phyloP scores from a whole-genome alignment of 768 basidiomycete species.

The Psilocybe cyanescens region DNA sequence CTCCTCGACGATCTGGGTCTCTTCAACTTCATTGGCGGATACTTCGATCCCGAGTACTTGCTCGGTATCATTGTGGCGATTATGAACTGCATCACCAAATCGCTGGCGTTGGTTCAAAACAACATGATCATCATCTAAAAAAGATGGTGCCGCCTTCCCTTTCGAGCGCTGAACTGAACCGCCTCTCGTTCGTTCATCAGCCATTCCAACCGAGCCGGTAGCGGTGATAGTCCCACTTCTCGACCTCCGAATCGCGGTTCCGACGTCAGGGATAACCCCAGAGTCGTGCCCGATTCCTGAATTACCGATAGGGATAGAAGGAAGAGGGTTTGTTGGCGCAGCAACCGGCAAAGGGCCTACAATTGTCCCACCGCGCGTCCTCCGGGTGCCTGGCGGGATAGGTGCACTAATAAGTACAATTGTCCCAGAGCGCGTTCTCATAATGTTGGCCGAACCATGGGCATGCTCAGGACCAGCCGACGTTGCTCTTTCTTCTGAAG shows the following conservation, averaged over 20 bases:
- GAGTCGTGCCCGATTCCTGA: not conserved
- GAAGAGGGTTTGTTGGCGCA: conserved; percentile 11
- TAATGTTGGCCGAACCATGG: conserved; percentile 7
- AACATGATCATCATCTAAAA: not conserved
- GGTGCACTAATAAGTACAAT: conserved; percentile 33
- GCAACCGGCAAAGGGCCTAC: conserved; percentile 27
- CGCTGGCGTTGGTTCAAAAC: not conserved
- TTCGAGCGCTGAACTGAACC: conserved; percentile 12
- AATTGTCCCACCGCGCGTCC: conserved; percentile 36
- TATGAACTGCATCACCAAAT: not conserved
- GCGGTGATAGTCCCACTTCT: conserved; percentile 36
- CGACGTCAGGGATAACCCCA: not conserved
- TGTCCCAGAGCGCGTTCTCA: conserved; percentile 50
- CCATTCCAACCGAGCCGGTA: not conserved
- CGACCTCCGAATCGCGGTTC: conserved; percentile 23
- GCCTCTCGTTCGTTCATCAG: conserved; percentile 8
- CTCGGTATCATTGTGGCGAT: not conserved
- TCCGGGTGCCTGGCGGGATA: conserved; percentile 21
- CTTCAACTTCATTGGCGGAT: conserved; percentile 25
- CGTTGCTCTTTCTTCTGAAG: not conserved
- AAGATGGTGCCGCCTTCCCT: not conserved
- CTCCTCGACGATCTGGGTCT: conserved; percentile 28
- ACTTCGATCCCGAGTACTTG: not conserved
- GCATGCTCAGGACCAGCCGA: not conserved
- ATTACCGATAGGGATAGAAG: conserved; percentile 6